Conservation (phyloP, 2,329 filamentous ascomycete species). For the Podosphaera aphanis region DNA sequence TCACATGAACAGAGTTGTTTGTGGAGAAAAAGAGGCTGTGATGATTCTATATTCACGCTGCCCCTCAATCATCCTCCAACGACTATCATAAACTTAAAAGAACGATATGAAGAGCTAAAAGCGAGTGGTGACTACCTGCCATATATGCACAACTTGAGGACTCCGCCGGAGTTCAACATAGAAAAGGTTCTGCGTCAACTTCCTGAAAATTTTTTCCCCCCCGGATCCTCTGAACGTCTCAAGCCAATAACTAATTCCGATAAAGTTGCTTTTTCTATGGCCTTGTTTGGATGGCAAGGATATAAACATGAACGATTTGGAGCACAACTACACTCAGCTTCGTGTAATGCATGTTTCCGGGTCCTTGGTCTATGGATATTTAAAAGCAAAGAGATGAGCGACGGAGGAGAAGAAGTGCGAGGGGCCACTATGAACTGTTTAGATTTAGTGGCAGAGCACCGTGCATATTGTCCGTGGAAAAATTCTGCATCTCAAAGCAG, state of each 20-base stretch:
- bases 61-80: constrained; percentile 36
- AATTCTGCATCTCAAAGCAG: constrained; percentile 37
- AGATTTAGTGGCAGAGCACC: constrained; percentile 48
- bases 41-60: constrained; percentile 39
- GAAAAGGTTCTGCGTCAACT: constrained; percentile 27
- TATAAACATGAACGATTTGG: constrained; percentile 13
- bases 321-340: constrained; percentile 21
- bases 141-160: constrained; percentile 34
- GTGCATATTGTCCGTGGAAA: constrained; percentile 68
- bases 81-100: constrained; percentile 32
- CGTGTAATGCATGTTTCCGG: constrained; percentile 66
- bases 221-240: not conserved
- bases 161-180: constrained; percentile 26
- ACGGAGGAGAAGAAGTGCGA: constrained; percentile 26
- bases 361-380: constrained; percentile 89
- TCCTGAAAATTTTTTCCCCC: constrained; percentile 27
- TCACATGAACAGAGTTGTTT: constrained; percentile 64
- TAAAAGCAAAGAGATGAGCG: constrained; percentile 44
- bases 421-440: constrained; percentile 38
- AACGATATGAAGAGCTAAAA: constrained; percentile 41
- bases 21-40: constrained; percentile 73
- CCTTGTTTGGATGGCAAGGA: constrained; percentile 55
- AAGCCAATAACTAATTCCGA: constrained; percentile 20
- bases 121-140: constrained; percentile 31
- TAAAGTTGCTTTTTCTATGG: constrained; percentile 40